Percentiles rank a stretch among this genome's conserved stretches.
phyloP scores from a whole-genome alignment of 176 grass and related monocot genomes.

The Typha latifolia region DNA sequence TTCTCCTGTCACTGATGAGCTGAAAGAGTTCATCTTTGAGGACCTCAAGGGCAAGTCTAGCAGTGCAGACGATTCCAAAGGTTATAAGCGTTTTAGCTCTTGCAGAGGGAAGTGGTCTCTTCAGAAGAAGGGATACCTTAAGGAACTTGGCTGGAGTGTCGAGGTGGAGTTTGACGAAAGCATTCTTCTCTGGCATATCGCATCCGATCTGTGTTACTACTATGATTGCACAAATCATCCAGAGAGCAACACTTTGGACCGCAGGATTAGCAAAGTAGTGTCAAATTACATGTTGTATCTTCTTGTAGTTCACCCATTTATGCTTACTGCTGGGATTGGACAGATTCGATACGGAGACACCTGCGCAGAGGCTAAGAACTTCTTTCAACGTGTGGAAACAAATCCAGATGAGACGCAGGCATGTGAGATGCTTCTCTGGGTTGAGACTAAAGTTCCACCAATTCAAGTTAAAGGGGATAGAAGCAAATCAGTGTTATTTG shows the following conservation, averaged over 20 bases:
- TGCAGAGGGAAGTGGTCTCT: constrained; percentile 1
- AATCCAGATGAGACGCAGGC: background rate
- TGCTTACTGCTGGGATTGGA: constrained; percentile 6
- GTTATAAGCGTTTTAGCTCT: constrained; percentile 7
- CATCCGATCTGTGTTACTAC: constrained; percentile 39
- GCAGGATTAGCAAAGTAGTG: background rate
- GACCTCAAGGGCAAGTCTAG: constrained; percentile 16
- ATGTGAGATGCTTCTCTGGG: constrained; percentile 4
- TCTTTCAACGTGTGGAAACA: background rate
- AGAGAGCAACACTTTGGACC: background rate
- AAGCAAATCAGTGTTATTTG: constrained; percentile 38
- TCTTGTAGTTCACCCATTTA: background rate
- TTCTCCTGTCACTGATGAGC: background rate
- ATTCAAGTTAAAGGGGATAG: constrained; percentile 32
- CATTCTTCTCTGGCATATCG: constrained; percentile 27
- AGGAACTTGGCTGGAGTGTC: background rate
- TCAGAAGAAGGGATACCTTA: background rate
- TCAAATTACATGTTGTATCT: constrained; percentile 14
- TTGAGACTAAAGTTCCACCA: constrained; percentile 34
- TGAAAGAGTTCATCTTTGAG: constrained; percentile 27
- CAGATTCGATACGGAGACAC: background rate
- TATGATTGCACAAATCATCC: background rate
- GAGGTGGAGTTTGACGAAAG: constrained; percentile 13
- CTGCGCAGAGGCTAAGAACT: constrained; percentile 1
- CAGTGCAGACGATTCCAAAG: background rate